phyloP scores from a whole-genome alignment of 257 asterid species.

The Solanum sejunctum region DNA sequence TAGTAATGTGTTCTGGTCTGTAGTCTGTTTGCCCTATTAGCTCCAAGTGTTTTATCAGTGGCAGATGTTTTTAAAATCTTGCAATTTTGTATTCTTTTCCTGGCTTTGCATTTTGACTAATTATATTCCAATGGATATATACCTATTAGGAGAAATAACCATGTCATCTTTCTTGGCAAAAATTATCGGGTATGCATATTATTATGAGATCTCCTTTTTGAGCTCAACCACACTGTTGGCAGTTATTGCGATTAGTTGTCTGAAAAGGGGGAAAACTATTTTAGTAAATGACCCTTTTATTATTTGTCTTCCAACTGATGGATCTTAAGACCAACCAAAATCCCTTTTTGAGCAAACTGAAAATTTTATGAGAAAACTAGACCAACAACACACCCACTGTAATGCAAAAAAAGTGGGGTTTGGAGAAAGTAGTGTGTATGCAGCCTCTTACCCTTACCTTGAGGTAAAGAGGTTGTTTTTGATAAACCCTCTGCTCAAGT shows the following conservation, averaged over 20 bases:
- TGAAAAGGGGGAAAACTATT: neutral
- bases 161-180: neutral
- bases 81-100: neutral
- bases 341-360: neutral
- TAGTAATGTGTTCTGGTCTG: neutral
- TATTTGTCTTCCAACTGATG: neutral
- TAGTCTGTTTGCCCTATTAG: neutral
- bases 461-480: neutral
- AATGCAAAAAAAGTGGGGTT: neutral
- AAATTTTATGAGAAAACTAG: neutral
- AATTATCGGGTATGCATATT: neutral
- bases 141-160: neutral
- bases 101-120: neutral
- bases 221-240: neutral
- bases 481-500: neutral
- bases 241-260: neutral
- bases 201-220: neutral
- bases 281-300: neutral
- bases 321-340: neutral
- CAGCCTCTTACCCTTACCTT: neutral
- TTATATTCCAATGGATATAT: neutral
- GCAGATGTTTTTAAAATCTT: neutral
- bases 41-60: neutral
- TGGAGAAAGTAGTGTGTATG: neutral
- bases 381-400: neutral